Base-by-base conservation (phyloP, 176 grass and related monocot species). In the Chrysopogon serrulatus region DNA sequence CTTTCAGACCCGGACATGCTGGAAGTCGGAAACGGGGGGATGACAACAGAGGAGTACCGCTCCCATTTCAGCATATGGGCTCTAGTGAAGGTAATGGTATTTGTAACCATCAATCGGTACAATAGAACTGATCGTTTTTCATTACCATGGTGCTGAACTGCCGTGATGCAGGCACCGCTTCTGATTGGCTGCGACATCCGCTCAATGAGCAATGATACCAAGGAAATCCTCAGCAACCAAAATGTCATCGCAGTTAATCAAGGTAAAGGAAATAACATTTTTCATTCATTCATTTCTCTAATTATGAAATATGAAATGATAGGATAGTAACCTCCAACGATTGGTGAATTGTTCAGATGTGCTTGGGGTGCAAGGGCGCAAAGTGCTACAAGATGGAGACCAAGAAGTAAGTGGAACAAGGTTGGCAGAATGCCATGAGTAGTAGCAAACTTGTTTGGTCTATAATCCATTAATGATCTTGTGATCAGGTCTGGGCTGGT, bases 211-310 rank as follows among this genome's bases (percentile, higher is more conserved):
- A 63, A 84, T 1, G 87, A 88, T 49, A 84, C 92, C 37, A 70
- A 76, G 78, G 60, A 74, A 36, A 90, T 97, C 33, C 76, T 97
- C 51, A 69, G 84, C 54, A 97, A 97, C 47, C 54, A 71, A 39
- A 90, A 94, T 64, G 92, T 94, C 66, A 94, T 97, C 75, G 90
- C 92, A 65, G 80, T 97, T 77, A 97, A 92, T 74, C 94, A 97
- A 90, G 91, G 94, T 93, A 31, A 42, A 51, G 8, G 8, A 79
- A 66, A 71, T 47, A 56, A 30, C 34, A 47, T 0, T 6, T 5
- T 44, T 4, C 11, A 43, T 18, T 15, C 11, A 13, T 82, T 72
- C 36, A 21, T 72, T 53, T 28, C 9, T 60, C 21, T 10, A 23
- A 76, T 57, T 44, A 44, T 10, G 40, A 30, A 45, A 45, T 81